Conservation (phyloP, 177 flowering plant species). For the Telopea speciosissima region DNA sequence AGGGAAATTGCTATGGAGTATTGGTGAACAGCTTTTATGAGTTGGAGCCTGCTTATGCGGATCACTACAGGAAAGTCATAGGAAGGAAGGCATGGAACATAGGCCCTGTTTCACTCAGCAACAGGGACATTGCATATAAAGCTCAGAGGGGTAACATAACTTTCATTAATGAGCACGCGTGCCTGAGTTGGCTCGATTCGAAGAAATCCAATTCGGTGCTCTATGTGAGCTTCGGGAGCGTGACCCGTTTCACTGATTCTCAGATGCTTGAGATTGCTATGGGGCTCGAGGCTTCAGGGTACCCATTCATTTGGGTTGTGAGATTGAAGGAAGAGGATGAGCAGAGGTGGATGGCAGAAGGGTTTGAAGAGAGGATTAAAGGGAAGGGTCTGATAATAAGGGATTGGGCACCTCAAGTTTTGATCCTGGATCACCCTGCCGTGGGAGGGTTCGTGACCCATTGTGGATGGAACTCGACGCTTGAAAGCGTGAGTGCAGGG, state of each 20-base stretch:
- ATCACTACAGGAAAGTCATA: slow-evolving; percentile 15
- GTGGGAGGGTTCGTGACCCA: slow-evolving; percentile 19
- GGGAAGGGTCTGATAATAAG: slow-evolving; percentile 9
- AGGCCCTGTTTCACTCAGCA: slow-evolving; percentile 32
- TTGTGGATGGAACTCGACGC: slow-evolving; percentile 21
- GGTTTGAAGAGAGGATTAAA: slow-evolving; percentile 8
- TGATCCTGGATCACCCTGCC: slow-evolving; percentile 13
- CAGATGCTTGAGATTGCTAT: slow-evolving; percentile 32
- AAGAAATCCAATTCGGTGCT: slow-evolving; percentile 30
- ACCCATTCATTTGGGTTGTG: slow-evolving; percentile 34
- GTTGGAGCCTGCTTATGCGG: slow-evolving; percentile 32
- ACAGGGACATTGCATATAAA: slow-evolving; percentile 16
- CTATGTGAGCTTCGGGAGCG: slow-evolving; percentile 34
- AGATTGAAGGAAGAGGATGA: neutral
- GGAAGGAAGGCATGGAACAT: slow-evolving; percentile 29
- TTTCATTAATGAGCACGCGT: slow-evolving; percentile 4
- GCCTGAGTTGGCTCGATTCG: slow-evolving; percentile 36
- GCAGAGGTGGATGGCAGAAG: slow-evolving; percentile 4
- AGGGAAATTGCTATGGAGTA: slow-evolving; percentile 22
- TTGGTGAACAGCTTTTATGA: slow-evolving; percentile 33
- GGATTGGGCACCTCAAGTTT: slow-evolving; percentile 17
- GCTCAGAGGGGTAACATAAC: slow-evolving; percentile 22
- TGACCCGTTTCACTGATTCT: slow-evolving; percentile 6
- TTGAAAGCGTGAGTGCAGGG: slow-evolving; percentile 19
- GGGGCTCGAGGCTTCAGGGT: slow-evolving; percentile 27